Conservation (phyloP, 805 yeast genomes). For the Suhomyces sp. region DNA sequence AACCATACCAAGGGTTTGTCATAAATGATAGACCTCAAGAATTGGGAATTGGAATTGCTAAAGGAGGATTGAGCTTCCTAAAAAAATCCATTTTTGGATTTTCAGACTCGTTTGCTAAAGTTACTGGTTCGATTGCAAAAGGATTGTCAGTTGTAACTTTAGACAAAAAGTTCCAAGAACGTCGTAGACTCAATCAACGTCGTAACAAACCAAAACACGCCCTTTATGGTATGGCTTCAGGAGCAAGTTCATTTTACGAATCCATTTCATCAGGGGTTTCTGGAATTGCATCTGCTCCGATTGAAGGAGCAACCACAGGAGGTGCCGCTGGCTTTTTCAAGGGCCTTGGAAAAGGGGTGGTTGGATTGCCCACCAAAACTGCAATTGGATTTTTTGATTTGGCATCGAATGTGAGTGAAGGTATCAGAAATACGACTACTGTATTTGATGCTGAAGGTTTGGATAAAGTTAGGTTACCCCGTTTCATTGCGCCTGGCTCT, state of each 20-base stretch:
- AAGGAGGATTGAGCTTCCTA: conserved; percentile 91
- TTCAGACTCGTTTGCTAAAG: conserved; percentile 87
- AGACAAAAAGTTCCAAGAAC: conserved; percentile 80
- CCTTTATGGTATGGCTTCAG: conserved; percentile 74
- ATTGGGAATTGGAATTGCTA: conserved; percentile 90
- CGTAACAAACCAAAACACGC: conserved; percentile 84
- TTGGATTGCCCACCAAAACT: conserved; percentile 94
- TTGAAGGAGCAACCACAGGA: conserved; percentile 81
- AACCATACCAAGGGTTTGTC: conserved; percentile 93
- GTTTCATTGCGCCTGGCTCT: conserved; percentile 68
- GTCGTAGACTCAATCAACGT: conserved; percentile 68
- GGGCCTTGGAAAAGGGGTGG: conserved; percentile 91
- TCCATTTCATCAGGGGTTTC: conserved; percentile 84
- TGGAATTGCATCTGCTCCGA: conserved; percentile 88
- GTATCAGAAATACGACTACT: conserved; percentile 88
- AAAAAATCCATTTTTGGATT: conserved; percentile 94
- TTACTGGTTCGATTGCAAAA: conserved; percentile 92
- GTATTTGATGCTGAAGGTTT: conserved; percentile 78
- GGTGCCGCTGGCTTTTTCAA: conserved; percentile 92
- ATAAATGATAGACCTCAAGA: conserved; percentile 96
- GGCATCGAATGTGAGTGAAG: conserved; percentile 90
- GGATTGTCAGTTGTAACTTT: conserved; percentile 89
- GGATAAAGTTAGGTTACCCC: conserved; percentile 77
- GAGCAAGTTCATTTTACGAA: conserved; percentile 86
- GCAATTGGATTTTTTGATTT: conserved; percentile 93